Evolutionary conservation across 2,329 filamentous ascomycete genomes (phyloP).

Genomic region (Neofusicoccum kwambonambiense): DNA sequence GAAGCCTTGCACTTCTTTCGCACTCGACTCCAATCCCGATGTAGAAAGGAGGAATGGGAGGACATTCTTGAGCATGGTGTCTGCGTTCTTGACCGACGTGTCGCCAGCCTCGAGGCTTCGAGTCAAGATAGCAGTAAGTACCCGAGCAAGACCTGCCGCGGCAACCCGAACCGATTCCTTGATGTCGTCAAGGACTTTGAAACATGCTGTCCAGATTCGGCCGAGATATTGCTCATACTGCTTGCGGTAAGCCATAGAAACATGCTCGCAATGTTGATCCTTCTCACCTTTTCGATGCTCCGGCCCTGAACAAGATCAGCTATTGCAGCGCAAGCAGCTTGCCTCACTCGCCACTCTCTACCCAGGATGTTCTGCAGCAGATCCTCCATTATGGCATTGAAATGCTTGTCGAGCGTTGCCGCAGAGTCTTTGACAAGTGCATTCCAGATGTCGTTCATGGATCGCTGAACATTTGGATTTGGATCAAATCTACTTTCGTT

Average conservation of each 20-base stretch:
- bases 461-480: conserved; percentile 85
- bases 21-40: conserved; percentile 84
- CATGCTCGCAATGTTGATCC: no score
- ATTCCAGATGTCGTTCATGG: conserved; percentile 98
- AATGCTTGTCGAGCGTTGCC: conserved; percentile 73
- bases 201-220: conserved; percentile 79
- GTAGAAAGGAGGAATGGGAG: conserved; percentile 88
- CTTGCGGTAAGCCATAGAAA: conserved; percentile 15
- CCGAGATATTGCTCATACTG: conserved; percentile 81
- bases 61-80: conserved; percentile 79
- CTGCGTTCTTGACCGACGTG: conserved; percentile 63
- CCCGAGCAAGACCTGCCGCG: conserved; percentile 78
- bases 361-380: conserved; percentile 81
- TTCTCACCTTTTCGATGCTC: conserved; percentile 48
- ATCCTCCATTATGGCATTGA: conserved; percentile 86
- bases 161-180: conserved; percentile 84
- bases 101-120: conserved; percentile 80
- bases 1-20: conserved; percentile 82
- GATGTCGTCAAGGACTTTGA: conserved; percentile 94
- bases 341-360: conserved; percentile 87
- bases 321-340: conserved; percentile 89
- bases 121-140: conserved; percentile 80
- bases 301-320: conserved; percentile 83
- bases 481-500: conserved; percentile 69
- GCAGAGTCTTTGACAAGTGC: conserved; percentile 87